Base-by-base conservation (phyloP, 2,329 filamentous ascomycete genomes). In the Monilinia laxa region DNA sequence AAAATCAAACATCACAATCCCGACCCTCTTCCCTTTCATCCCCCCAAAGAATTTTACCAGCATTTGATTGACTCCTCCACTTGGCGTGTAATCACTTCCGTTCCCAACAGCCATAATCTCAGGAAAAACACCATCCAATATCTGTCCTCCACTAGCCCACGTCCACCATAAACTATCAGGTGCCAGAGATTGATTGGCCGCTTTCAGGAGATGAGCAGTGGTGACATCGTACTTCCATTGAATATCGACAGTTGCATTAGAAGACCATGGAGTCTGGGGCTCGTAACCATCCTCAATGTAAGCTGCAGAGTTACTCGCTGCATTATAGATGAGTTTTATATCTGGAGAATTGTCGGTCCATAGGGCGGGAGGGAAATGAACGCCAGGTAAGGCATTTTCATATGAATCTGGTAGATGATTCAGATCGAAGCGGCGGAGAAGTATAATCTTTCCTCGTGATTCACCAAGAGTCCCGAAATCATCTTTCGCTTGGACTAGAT, bases 351-450 rank as follows among this genome's bases (percentile, higher is more conserved):
- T 81, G 67, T 80, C 81, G 0, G 75, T 76, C 82, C 82, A 84
- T 4, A 76, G 70, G 4, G 52, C 64, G 0, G 81, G 81, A 0
- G 78, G 76, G 70, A 84, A 80, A 65, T 83, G 80, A n/a, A 84
- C 59, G 0, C 82, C 81, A 0, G 81, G 82, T 7, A 84, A 70
- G 0, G 72, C 63, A 0, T 70, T 72, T n/a, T 76, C 75, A 66
- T 80, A 79, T 2, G 69, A 71, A 1, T 73, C 55, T 0, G 77
- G 74, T 3, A 82, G 69, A 9, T 76, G 70, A 63, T 87, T 84
- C 65, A 93, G 80, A 56, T 78, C 80, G 80, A 96, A 97, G 59
- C 94, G 89, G 38, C 93, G 88, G 62, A 98, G 79, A n/a, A 97
- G 85, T 11, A 97, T 86, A 72, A 96, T 89, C 76, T 90, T 92